These are phyloP conservation scores for Abrus pulchellus DNA, from an alignment of 306 rosid genomes.

Conservation along the genomic window DNA sequence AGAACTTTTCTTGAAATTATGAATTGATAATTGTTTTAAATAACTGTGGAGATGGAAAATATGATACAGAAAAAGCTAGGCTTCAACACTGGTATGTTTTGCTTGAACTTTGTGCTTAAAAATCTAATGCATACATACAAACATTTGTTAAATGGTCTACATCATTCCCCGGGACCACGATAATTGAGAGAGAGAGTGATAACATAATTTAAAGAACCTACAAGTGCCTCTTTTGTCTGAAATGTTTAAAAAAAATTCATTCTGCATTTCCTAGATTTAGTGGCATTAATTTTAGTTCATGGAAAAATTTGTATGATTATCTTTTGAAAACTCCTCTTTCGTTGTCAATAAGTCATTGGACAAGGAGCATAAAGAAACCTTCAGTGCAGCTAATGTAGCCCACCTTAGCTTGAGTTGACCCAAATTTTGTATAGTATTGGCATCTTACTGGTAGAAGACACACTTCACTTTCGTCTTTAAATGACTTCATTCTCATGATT, in stretches of 20 bases:
- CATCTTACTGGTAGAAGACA: conserved; percentile 38
- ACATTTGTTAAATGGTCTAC: conserved; percentile 51
- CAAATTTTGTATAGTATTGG: conserved; percentile 38
- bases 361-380: conserved; percentile 42
- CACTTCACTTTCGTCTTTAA: conserved; percentile 29
- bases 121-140: conserved; percentile 26
- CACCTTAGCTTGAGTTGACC: conserved; percentile 49
- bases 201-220: conserved; percentile 49
- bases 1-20: conserved; percentile 32
- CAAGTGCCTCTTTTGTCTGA: conserved; percentile 44
- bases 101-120: conserved; percentile 43
- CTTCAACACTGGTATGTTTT: conserved; percentile 36
- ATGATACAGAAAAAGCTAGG: conserved; percentile 25
- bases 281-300: conserved; percentile 40
- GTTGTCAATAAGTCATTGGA: conserved; percentile 29
- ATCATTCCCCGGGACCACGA: conserved; percentile 52
- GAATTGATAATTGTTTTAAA: conserved; percentile 27
- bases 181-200: conserved; percentile 38
- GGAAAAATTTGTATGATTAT: conserved; percentile 35
- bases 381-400: conserved; percentile 37
- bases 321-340: conserved; percentile 26
- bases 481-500: conserved; percentile 42
- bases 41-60: conserved; percentile 16
- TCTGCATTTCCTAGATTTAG: conserved; percentile 27
- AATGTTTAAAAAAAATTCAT: conserved; percentile 42